Conservation (phyloP, 495 filamentous ascomycete species). For the Recurvomyces mirabilis region DNA sequence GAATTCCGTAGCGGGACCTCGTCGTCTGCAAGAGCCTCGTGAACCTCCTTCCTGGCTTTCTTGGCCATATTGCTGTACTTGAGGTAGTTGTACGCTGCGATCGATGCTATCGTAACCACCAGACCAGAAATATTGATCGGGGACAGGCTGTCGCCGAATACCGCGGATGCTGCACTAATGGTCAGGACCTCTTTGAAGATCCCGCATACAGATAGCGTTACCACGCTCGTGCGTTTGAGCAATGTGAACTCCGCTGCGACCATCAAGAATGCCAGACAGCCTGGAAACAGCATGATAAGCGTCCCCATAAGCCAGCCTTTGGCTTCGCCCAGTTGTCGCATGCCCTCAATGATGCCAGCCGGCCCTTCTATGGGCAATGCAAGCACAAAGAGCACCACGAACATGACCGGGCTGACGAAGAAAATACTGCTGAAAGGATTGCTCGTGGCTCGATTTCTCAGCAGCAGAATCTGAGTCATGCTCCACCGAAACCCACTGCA, state of each 20-base stretch:
- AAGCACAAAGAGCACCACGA: conserved; percentile 64
- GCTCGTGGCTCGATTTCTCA: conserved; percentile 86
- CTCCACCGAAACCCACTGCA: conserved; percentile 97
- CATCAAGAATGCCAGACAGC: conserved; percentile 89
- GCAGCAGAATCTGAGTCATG: conserved; percentile 87
- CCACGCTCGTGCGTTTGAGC: conserved; percentile 86
- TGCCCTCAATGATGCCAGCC: conserved; percentile 47
- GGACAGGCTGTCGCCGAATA: conserved; percentile 85
- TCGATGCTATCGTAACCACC: conserved; percentile 76
- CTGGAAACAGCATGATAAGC: conserved; percentile 74
- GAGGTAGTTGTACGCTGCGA: conserved; percentile 86
- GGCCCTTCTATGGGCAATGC: conserved; percentile 82
- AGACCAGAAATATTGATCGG: conserved; percentile 80
- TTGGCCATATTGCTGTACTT: conserved; percentile 82
- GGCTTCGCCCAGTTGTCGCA: conserved; percentile 48
- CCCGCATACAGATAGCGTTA: conserved; percentile 90
- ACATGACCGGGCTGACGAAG: conserved; percentile 95
- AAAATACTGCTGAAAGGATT: conserved; percentile 98
- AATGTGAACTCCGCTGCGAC: conserved; percentile 92
- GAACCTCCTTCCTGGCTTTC: conserved; percentile 25
- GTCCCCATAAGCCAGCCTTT: conserved; percentile 50
- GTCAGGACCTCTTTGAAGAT: conserved; percentile 99
- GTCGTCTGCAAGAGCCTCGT: conserved; percentile 8
- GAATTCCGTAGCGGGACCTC: conserved; percentile 6
- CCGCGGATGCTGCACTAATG: conserved; percentile 74